Percentiles rank a stretch among this genome's conserved stretches.
These are phyloP conservation scores for Melaleuca alternifolia DNA, from an alignment of 345 rosid genomes.

Conservation along the genomic window DNA sequence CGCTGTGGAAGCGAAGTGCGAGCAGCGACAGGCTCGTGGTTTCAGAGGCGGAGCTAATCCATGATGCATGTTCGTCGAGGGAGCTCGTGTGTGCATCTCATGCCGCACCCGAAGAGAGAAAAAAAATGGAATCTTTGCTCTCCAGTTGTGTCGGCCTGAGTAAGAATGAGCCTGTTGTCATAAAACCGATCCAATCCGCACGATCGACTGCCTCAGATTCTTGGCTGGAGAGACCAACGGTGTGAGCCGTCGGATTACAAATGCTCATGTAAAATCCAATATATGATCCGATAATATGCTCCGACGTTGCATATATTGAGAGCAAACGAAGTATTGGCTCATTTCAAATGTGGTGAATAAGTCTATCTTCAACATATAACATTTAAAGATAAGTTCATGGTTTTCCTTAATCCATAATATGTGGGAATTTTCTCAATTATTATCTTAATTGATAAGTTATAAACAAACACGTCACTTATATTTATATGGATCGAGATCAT, in stretches of 20 bases:
- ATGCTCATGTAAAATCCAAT: neutral
- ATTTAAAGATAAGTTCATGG: no score
- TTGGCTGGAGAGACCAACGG: neutral
- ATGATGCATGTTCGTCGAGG: slow-evolving; percentile 14
- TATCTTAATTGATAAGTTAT: neutral
- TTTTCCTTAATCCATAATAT: accelerated
- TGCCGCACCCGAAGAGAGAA: neutral
- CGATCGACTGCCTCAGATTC: neutral
- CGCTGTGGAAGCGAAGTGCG: neutral
- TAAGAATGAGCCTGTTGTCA: neutral
- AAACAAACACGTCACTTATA: neutral
- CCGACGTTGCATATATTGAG: no score
- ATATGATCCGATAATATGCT: neutral
- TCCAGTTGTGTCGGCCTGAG: neutral
- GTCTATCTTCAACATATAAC: no score
- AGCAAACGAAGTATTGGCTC: no score
- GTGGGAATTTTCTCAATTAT: accelerated
- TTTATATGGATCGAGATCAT: neutral
- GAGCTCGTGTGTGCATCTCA: neutral
- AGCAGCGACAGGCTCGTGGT: slow-evolving; percentile 11
- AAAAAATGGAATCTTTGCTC: neutral
- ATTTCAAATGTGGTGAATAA: no score
- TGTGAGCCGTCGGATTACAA: neutral
- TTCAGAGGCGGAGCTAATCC: slow-evolving; percentile 10
- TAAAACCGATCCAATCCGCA: neutral